Evolutionary conservation across 78 protist species (phyloP).

Genomic region (Emiliania huxleyi): DNA sequence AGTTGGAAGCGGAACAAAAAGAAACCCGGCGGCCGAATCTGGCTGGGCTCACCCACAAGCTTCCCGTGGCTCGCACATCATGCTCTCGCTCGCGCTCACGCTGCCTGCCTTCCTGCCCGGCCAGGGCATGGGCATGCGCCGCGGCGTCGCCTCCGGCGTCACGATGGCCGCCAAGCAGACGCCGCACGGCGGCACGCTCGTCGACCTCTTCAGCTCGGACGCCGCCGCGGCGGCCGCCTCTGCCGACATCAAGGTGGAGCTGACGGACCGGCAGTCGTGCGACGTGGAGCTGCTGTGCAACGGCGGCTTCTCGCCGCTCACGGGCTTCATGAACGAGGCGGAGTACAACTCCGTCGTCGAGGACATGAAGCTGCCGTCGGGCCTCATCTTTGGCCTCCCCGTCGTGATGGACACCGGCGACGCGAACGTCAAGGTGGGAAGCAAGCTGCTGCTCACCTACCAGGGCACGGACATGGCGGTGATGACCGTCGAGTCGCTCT

Average conservation of each 20-base stretch:
- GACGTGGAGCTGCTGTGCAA: slow-evolving; percentile 80
- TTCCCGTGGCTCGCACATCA: too few species aligned
- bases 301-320: slow-evolving; percentile 68
- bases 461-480: not conserved
- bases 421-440: slow-evolving; percentile 2
- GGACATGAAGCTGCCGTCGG: slow-evolving; percentile 16
- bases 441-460: slow-evolving; percentile 33
- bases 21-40: too few species aligned
- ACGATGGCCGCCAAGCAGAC: not conserved
- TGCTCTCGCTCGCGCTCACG: too few species aligned
- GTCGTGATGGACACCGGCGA: slow-evolving; percentile 44
- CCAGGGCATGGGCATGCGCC: too few species aligned
- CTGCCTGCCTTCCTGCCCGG: too few species aligned
- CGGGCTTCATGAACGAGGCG: slow-evolving; percentile 40
- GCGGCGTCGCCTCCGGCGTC: too few species aligned
- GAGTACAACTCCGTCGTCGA: slow-evolving; percentile 48
- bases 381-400: slow-evolving; percentile 48
- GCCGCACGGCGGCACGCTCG: slow-evolving; percentile 84
- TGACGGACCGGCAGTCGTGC: slow-evolving; percentile 79
- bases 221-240: not conserved
- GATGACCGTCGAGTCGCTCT: slow-evolving; percentile 52
- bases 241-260: not conserved
- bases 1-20: too few species aligned
- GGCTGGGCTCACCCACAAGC: too few species aligned
- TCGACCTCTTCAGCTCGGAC: slow-evolving; percentile 49